Evolutionary conservation across 2,329 filamentous ascomycete species (phyloP), one percentile per base, ranked within the genome.

Genomic region (Fusarium robinianum): DNA sequence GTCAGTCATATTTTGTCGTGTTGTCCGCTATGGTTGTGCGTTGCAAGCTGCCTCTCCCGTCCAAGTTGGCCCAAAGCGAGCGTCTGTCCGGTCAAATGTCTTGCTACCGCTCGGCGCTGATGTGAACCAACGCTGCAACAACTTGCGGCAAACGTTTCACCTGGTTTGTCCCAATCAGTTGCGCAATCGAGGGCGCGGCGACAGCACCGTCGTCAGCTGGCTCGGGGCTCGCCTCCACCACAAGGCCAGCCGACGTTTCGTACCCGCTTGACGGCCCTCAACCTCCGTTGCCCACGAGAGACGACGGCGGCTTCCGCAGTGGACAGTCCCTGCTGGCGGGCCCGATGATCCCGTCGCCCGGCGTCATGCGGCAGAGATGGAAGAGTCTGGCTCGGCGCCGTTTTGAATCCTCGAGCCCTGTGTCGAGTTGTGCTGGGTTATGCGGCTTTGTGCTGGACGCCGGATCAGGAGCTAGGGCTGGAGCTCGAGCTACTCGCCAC

Each of bases 181-280:
- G 17, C 41, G 33, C 30, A 11, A 58, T 34, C 29, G 41, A 24
- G 34, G 39, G n/a, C n/a, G n/a, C 46, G 33, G 29, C 34, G 22
- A 51, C 22, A 26, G 42, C 41, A 30, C 43, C 43, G 37, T 45
- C 45, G 35, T 47, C 50, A 50, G 50, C 47, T 45, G 35, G 39
- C 27, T 51, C 39, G 26, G 43, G 37, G 38, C 23, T 51, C 36
- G 33, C 44, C 41, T 57, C 46, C 42, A 46, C 49, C 35, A 8
- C 27, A 32, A 45, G 37, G 41, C 45, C 46, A 57, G 47, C 43
- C 26, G 45, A 40, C 43, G n/a, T n/a, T 22, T 43, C 29, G 55
- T 46, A 41, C 49, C 54, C 58, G 53, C 51, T 57, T 32, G 41
- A 49, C 55, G 58, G 56, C 46, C 54, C 53, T 41, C 41, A 26